Conservation (phyloP, 805 yeast species). For the Teunomyces funiuensis region DNA sequence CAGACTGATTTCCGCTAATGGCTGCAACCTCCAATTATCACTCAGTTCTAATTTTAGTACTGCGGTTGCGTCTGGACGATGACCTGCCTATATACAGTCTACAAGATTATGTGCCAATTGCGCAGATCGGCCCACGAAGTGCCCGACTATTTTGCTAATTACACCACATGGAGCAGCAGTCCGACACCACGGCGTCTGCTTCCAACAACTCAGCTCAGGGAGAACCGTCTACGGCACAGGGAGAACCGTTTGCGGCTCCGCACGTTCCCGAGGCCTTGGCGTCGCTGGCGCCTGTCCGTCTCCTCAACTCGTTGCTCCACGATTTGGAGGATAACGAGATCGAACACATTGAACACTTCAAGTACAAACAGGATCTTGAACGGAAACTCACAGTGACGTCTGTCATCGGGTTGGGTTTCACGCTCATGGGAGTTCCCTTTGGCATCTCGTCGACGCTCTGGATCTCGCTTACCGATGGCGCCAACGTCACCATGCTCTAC, state of each 20-base stretch:
- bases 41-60: too few relatives aligned
- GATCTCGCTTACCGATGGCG: conserved; percentile 73
- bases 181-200: not conserved
- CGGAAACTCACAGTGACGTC: conserved; percentile 68
- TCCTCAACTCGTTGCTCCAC: conserved; percentile 8
- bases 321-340: conserved; percentile 42
- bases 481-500: conserved; percentile 70
- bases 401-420: conserved; percentile 75
- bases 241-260: not conserved
- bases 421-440: conserved; percentile 79
- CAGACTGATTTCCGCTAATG: too few relatives aligned
- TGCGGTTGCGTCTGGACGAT: too few relatives aligned
- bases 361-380: conserved; percentile 69
- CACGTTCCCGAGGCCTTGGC: not conserved
- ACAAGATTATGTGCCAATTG: too few relatives aligned
- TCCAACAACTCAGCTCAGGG: too few relatives aligned
- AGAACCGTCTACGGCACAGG: not conserved
- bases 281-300: conserved; percentile 7
- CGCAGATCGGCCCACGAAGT: too few relatives aligned
- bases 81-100: too few relatives aligned
- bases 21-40: too few relatives aligned
- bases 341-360: conserved; percentile 68
- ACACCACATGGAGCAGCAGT: not conserved
- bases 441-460: conserved; percentile 74
- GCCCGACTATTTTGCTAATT: too few relatives aligned